Conservation (phyloP, 805 yeast species). For the Priceomyces castillae region DNA sequence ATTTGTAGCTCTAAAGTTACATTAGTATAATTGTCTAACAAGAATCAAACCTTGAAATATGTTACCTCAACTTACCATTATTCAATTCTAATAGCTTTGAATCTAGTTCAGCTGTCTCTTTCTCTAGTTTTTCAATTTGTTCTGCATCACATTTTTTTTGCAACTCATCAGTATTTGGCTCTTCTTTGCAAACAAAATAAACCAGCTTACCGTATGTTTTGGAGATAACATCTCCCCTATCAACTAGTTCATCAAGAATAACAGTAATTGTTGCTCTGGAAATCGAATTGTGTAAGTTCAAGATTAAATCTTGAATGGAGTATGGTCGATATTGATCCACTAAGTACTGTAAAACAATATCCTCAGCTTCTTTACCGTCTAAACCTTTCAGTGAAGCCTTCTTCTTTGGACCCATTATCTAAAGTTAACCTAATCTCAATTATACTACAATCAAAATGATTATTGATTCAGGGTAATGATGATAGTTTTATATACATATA, state of each 20-base stretch:
- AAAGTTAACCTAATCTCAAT: too few species aligned
- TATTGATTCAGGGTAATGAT: too few species aligned
- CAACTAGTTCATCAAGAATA: constrained; percentile 35
- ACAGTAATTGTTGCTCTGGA: constrained; percentile 31
- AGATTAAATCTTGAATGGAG: too few species aligned
- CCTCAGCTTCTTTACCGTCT: constrained; percentile 24
- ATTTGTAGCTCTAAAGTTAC: constrained; percentile 1
- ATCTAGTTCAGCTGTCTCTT: neutral
- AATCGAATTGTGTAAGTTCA: too few species aligned
- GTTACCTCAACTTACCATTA: constrained; percentile 4
- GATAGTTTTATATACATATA: neutral
- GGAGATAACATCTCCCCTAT: constrained; percentile 28
- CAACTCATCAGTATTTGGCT: constrained; percentile 6
- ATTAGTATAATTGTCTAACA: too few species aligned
- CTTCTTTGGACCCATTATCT: too few species aligned
- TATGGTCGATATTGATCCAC: constrained; percentile 41
- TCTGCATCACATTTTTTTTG: neutral
- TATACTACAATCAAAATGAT: too few species aligned
- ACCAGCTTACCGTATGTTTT: constrained; percentile 45
- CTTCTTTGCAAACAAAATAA: constrained; percentile 43
- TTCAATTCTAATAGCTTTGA: neutral
- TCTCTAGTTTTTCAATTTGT: constrained; percentile 6
- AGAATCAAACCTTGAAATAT: too few species aligned
- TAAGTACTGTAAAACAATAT: constrained; percentile 35
- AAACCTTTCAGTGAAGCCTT: neutral